Conservation (phyloP, 495 filamentous ascomycete genomes). For the Podospora bellae-mahoneyi region DNA sequence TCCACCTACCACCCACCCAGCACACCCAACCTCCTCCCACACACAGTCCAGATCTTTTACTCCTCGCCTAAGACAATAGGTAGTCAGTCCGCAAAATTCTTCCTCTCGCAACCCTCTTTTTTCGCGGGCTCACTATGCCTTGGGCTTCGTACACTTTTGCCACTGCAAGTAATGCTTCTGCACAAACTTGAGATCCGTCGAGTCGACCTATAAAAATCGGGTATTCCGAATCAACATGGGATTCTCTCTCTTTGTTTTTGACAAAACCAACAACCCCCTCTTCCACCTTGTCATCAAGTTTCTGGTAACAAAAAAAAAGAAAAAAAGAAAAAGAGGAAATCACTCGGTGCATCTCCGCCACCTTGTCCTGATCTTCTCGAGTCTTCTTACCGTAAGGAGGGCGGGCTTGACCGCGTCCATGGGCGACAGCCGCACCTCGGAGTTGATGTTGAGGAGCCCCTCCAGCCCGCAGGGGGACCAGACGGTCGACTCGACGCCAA, state of each 20-base stretch:
- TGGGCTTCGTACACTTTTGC: conserved; percentile 27
- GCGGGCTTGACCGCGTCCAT: conserved; percentile 17
- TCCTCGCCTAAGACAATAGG: background rate
- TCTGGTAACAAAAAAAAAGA: too few species aligned
- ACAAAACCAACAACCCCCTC: background rate
- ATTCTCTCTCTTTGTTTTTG: background rate
- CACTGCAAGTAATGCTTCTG: conserved; percentile 36
- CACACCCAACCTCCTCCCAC: background rate
- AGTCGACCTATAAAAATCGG: conserved; percentile 28
- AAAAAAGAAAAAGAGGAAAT: background rate
- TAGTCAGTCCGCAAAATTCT: background rate
- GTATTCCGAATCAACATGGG: conserved; percentile 5
- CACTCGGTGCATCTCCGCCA: conserved; percentile 18
- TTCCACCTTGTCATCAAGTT: background rate
- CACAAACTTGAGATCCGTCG: conserved; percentile 34
- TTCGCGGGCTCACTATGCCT: background rate
- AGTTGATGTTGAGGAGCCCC: conserved; percentile 44
- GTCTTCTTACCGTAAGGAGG: conserved; percentile 30
- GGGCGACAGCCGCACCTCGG: conserved; percentile 37
- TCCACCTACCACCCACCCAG: background rate
- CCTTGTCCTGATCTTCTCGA: conserved; percentile 10
- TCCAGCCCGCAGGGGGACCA: conserved; percentile 44
- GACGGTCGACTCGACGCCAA: conserved; percentile 38
- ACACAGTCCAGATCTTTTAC: background rate
- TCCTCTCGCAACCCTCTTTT: background rate